Evolutionary conservation across 768 basidiomycete species (phyloP), one percentile per base, ranked within the genome.

Genomic region (Pisolithus marmoratus): DNA sequence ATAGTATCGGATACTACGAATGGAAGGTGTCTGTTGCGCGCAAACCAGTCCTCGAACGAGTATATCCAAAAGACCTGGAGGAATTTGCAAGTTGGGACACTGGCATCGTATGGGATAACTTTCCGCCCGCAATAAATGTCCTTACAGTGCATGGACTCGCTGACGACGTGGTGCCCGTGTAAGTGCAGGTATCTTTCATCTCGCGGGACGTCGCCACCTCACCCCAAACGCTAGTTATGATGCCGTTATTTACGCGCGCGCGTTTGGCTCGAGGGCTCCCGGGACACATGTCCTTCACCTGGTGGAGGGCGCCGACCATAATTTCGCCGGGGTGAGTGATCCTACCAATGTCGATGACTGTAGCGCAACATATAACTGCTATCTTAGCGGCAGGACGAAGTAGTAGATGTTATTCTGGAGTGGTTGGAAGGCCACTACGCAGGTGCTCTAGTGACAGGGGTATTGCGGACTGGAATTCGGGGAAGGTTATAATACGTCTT

Each of bases 231-330:
- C 22, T 59, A 90, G 87, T 42, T 85, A 82, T 61, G 88, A 91
- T 61, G 85, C 82, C 0, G 51, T 83, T 55, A 83, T 90, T 38
- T 90, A 88, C 52, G 78, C 84, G 1, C 73, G 77, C 15, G 80
- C 79, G 1, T 72, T 87, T 43, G 77, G 82, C 27, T 60, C 66
- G 29, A 75, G 86, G 51, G 58, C 59, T 14, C 79, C 83, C 20
- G 90, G 87, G 44, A 87, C 85, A 7, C 86, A 90, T 62, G 83
- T 73, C 17, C 70, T 91, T 23, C 77, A 84, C 61, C 70, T 85
- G 23, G 69, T 89, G 37, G 90, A 91, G 63, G 78, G 76, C 41
- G 86, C 84, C 8, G 87, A 90, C 69, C 90, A 91, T 62, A 91
- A 90, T 66, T 86, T 84, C 59, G 82, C 80, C 22, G 81, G 83